Evolutionary conservation across 2,329 filamentous ascomycete species (phyloP).

Genomic region (Grosmannia huntii): DNA sequence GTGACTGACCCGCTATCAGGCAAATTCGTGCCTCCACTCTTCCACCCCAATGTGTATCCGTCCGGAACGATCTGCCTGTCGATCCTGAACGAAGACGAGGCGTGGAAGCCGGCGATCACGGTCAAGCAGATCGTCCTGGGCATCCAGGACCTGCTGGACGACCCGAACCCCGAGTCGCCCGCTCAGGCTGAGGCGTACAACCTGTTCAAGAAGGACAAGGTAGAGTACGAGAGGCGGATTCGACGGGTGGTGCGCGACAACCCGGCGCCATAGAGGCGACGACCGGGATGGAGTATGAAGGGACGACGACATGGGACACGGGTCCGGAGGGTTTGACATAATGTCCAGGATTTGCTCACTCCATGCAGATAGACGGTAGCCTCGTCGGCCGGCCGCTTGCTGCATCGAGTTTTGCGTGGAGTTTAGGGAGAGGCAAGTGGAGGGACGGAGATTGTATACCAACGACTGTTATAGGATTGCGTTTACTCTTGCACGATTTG

Average conservation of each 20-base stretch:
- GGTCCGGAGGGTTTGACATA: background rate
- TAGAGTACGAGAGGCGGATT: conserved; percentile 81
- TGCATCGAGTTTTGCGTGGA: background rate
- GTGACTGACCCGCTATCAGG: conserved; percentile 36
- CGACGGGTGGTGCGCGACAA: conserved; percentile 82
- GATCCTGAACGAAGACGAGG: conserved; percentile 96
- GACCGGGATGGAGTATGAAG: background rate
- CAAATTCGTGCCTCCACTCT: conserved; percentile 92
- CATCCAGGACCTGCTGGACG: conserved; percentile 89
- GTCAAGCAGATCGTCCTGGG: conserved; percentile 95
- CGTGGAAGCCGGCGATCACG: conserved; percentile 96
- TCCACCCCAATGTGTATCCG: conserved; percentile 97
- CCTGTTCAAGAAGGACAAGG: conserved; percentile 79
- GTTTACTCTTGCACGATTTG: background rate
- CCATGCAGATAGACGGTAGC: background rate
- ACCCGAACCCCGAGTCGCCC: conserved; percentile 92
- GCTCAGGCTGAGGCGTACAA: conserved; percentile 97
- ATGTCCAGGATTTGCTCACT: background rate
- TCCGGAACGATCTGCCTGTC: conserved; percentile 95
- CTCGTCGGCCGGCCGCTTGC: background rate
- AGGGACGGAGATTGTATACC: background rate
- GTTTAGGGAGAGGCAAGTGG: background rate
- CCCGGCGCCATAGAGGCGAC: conserved; percentile 47
- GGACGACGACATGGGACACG: background rate
- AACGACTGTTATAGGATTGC: background rate